Evolutionary conservation across 2,329 filamentous ascomycete genomes (phyloP).

Genomic region (Amesomyces nigricolor): DNA sequence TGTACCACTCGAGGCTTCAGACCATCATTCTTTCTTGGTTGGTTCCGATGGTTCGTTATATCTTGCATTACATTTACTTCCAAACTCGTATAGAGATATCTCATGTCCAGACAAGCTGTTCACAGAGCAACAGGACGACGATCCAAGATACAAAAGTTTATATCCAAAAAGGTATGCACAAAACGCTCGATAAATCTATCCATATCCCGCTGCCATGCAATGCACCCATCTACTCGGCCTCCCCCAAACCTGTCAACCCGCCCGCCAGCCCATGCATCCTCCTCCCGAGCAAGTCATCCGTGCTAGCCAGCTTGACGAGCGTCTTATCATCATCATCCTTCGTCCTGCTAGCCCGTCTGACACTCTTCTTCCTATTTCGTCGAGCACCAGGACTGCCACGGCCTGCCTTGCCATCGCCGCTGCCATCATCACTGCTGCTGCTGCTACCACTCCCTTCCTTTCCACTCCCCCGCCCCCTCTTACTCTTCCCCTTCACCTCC

Average conservation of each 20-base stretch:
- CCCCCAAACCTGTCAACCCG: conserved; percentile 45
- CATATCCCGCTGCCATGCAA: too few species aligned
- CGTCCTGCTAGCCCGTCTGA: conserved; percentile 33
- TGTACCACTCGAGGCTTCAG: too few species aligned
- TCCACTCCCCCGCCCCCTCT: background rate
- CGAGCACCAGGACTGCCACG: background rate
- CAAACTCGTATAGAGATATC: too few species aligned
- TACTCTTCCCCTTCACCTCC: background rate
- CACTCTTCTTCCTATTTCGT: conserved; percentile 22
- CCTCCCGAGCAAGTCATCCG: conserved; percentile 51
- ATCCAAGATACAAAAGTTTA: too few species aligned
- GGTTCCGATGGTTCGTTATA: too few species aligned
- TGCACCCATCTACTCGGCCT: conserved; percentile 24
- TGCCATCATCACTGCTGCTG: conserved; percentile 8
- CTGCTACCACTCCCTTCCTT: conserved; percentile 3
- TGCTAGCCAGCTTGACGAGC: conserved; percentile 50
- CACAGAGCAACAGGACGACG: too few species aligned
- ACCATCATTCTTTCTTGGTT: too few species aligned
- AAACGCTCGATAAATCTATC: too few species aligned
- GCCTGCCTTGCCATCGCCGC: background rate
- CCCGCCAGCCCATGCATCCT: conserved; percentile 55
- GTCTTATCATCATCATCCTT: conserved; percentile 38
- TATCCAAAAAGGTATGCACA: too few species aligned
- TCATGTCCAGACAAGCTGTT: too few species aligned
- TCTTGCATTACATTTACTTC: too few species aligned